Conservation (phyloP, 441 rosid species). For the Mallotus japonicus region DNA sequence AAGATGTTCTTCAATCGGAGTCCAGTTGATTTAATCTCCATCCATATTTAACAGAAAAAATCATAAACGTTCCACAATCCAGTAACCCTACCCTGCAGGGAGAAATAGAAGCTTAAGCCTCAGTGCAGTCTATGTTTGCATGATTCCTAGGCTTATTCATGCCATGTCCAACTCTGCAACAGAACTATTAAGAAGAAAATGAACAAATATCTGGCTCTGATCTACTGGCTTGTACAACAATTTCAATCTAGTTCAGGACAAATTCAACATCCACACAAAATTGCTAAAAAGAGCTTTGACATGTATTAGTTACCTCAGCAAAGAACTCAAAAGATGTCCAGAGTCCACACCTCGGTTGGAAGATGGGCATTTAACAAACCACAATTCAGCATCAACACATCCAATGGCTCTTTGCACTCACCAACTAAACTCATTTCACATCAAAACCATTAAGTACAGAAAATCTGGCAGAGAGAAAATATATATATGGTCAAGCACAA, state of each 20-base stretch:
- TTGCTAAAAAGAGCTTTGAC: not conserved
- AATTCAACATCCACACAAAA: not conserved
- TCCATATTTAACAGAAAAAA: not conserved
- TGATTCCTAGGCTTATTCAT: not conserved
- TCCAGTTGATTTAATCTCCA: not conserved
- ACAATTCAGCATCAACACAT: not conserved
- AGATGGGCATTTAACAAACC: slow-evolving; percentile 4
- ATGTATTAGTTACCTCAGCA: slow-evolving; percentile 9
- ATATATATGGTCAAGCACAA: not conserved
- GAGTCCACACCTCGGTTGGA: not conserved
- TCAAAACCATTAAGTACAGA: not conserved
- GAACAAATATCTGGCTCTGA: no score
- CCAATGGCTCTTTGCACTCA: slow-evolving; percentile 10
- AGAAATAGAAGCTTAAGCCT: not conserved
- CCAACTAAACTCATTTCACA: slow-evolving; percentile 3
- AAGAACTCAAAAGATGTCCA: not conserved
- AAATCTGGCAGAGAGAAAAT: slow-evolving; percentile 2
- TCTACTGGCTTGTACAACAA: not conserved
- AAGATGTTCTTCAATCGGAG: not conserved
- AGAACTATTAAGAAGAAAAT: no score
- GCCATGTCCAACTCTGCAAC: no score
- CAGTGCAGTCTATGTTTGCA: not conserved
- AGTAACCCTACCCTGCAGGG: not conserved
- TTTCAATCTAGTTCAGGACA: not conserved
- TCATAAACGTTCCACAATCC: not conserved